A percentile compares a stretch with the other conserved stretches of the same genome.
Evolutionary conservation across 192 early-diverging fungal species (phyloP).

Genomic region (Pecoramyces ruminantium): DNA sequence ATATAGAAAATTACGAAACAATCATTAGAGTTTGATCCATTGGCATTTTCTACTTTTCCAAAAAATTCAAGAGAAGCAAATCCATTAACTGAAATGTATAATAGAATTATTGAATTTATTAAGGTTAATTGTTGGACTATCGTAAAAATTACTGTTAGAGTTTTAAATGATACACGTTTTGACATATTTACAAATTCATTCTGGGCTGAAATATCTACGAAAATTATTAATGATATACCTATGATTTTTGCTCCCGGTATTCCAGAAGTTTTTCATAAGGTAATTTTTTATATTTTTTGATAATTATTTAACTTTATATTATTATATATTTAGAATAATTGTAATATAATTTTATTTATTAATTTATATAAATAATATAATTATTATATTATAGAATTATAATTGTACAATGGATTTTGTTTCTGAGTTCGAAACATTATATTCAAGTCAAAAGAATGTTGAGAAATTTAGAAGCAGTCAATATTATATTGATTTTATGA

Average conservation of each 20-base stretch:
- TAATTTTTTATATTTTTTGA: conserved; percentile 6
- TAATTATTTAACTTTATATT: no score
- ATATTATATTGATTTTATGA: conserved; percentile 33
- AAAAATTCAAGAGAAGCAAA: background rate
- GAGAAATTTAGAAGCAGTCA: conserved; percentile 24
- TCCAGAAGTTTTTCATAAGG: conserved; percentile 50
- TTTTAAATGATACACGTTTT: conserved; percentile 38
- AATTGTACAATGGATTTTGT: conserved; percentile 35
- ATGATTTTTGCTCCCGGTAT: conserved; percentile 44
- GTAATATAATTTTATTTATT: background rate
- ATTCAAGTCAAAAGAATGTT: conserved; percentile 18
- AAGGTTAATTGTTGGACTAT: conserved; percentile 21
- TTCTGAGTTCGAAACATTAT: conserved; percentile 21
- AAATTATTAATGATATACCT: conserved; percentile 22
- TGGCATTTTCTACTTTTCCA: background rate
- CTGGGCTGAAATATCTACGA: conserved; percentile 28
- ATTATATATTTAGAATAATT: no score
- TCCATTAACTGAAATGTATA: conserved; percentile 37
- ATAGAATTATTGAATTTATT: conserved; percentile 31
- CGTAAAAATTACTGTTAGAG: conserved; percentile 29
- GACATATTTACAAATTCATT: conserved; percentile 44
- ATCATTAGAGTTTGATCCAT: background rate
- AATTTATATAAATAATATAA: background rate
- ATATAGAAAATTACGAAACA: conserved; percentile 1
- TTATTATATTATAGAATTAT: conserved; percentile 20